Evolutionary conservation across 345 rosid species (phyloP).

Genomic region (Hevea brasiliensis): DNA sequence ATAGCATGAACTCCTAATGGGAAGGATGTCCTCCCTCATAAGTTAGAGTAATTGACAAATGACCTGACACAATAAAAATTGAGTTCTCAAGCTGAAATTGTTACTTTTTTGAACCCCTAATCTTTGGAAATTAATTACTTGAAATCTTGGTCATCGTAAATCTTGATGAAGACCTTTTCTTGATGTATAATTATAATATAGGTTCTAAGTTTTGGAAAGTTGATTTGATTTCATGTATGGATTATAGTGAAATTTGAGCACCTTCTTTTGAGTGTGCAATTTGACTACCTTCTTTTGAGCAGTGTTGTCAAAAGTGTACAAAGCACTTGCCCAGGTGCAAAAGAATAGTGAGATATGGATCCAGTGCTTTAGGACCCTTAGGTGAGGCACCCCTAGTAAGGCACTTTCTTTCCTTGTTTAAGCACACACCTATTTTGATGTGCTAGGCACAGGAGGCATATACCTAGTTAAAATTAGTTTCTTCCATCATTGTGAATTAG

Average conservation of each 20-base stretch:
- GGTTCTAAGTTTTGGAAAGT: not conserved
- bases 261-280: not conserved
- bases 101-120: constrained; percentile 4
- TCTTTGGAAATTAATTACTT: constrained; percentile 7
- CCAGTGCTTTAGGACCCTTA: too few relatives aligned
- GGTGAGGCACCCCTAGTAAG: too few relatives aligned
- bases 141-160: not conserved
- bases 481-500: too few relatives aligned
- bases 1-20: constrained; percentile 1
- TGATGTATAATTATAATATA: not conserved
- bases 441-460: too few relatives aligned
- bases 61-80: constrained; percentile 12
- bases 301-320: not conserved
- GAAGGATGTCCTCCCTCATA: constrained; percentile 13
- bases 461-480: too few relatives aligned
- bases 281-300: not conserved
- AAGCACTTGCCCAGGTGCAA: too few relatives aligned
- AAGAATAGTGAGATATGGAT: too few relatives aligned
- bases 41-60: constrained; percentile 22
- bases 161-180: constrained; percentile 2
- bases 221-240: not conserved
- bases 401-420: too few relatives aligned
- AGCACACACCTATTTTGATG: too few relatives aligned
- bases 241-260: not conserved
- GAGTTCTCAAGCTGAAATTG: constrained; percentile 16